Evolutionary conservation across 2,329 filamentous ascomycete genomes (phyloP).

Genomic region (Ophiostoma ulmi): DNA sequence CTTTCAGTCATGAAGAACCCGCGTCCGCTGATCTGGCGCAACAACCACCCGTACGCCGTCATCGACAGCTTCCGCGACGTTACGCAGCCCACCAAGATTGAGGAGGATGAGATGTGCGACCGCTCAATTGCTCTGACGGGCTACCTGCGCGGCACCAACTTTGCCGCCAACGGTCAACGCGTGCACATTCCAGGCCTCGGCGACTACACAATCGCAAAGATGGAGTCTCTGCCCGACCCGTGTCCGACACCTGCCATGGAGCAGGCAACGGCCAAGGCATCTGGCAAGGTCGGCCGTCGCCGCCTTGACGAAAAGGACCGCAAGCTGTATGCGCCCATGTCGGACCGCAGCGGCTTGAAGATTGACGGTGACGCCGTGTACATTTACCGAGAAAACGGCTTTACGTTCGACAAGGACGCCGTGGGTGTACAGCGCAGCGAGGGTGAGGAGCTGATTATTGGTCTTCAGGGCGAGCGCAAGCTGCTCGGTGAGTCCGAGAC

Average conservation of each 20-base stretch:
- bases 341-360: constrained; percentile 89
- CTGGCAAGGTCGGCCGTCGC: constrained; percentile 68
- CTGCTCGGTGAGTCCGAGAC: constrained; percentile 77
- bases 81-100: constrained; percentile 85
- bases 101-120: constrained; percentile 84
- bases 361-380: constrained; percentile 98
- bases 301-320: constrained; percentile 95
- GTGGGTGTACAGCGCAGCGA: constrained; percentile 76
- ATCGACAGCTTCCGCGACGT: constrained; percentile 94
- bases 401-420: constrained; percentile 66
- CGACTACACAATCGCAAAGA: constrained; percentile 74
- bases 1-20: constrained; percentile 99
- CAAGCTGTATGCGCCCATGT: constrained; percentile 94
- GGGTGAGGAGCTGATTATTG: constrained; percentile 90
- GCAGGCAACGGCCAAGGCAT: constrained; percentile 75
- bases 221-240: constrained; percentile 86
- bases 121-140: constrained; percentile 86
- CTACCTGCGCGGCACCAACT: constrained; percentile 91
- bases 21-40: constrained; percentile 90
- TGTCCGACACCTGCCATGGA: constrained; percentile 92
- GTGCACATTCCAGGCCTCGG: constrained; percentile 91
- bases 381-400: constrained; percentile 65
- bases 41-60: constrained; percentile 88
- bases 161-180: constrained; percentile 74
- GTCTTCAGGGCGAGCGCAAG: constrained; percentile 74